Percentiles rank a stretch among this genome's conserved stretches.
These are phyloP conservation scores for Boletus vermiculosoides DNA, from an alignment of 768 basidiomycete genomes.

Conservation along the genomic window DNA sequence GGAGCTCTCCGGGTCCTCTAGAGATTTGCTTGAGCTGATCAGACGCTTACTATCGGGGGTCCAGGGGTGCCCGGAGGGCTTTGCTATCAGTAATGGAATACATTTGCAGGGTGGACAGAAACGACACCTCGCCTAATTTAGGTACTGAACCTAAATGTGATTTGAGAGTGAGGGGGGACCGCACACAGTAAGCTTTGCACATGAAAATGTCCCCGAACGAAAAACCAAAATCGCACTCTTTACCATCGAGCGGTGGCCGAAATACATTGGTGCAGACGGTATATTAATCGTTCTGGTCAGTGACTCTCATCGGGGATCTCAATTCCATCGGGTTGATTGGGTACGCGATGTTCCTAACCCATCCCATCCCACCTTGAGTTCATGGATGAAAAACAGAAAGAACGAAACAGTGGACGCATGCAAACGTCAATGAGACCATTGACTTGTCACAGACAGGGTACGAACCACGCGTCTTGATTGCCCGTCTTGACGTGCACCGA, in stretches of 20 bases:
- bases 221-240: conserved; percentile 35
- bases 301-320: conserved; percentile 30
- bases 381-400: neutral
- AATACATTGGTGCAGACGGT: conserved; percentile 42
- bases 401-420: neutral
- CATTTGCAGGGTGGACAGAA: neutral
- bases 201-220: conserved; percentile 45
- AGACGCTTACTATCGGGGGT: too few species aligned
- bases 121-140: neutral
- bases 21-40: too few species aligned
- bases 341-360: conserved; percentile 29
- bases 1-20: too few species aligned
- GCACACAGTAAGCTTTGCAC: conserved; percentile 47
- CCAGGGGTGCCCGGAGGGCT: too few species aligned
- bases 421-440: conserved; percentile 29
- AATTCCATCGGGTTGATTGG: conserved; percentile 48
- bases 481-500: conserved; percentile 33
- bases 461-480: conserved; percentile 36
- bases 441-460: conserved; percentile 32
- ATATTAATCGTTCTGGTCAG: conserved; percentile 31
- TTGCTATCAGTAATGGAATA: too few species aligned
- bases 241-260: conserved; percentile 27
- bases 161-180: conserved; percentile 3
- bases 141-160: neutral
- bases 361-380: neutral